These are phyloP conservation scores for Pseudogymnoascus sp. DNA, from an alignment of 2,329 filamentous ascomycete genomes.

Conservation along the genomic window DNA sequence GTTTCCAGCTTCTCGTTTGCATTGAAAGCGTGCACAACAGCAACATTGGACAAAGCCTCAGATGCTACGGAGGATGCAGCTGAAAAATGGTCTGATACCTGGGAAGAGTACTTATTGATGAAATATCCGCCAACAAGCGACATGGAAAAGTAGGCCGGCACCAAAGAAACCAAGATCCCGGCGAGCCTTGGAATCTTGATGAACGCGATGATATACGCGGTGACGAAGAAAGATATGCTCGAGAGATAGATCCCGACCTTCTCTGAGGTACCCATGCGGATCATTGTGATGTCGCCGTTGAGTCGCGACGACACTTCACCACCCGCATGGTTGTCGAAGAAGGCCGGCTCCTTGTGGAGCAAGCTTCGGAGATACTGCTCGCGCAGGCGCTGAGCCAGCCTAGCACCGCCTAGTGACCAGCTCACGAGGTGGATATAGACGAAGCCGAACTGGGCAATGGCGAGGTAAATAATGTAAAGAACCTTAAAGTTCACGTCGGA, in stretches of 20 bases:
- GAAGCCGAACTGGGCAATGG: constrained; percentile 51
- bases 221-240: constrained; percentile 49
- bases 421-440: constrained; percentile 57
- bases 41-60: constrained; percentile 41
- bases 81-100: constrained; percentile 36
- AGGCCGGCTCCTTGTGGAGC: constrained; percentile 44
- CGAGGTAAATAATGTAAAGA: constrained; percentile 52
- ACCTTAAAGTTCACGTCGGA: constrained; percentile 46
- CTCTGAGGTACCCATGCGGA: constrained; percentile 50
- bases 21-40: constrained; percentile 45
- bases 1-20: constrained; percentile 37
- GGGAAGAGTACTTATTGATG: constrained; percentile 33
- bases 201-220: constrained; percentile 50
- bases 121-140: constrained; percentile 38
- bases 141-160: constrained; percentile 38
- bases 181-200: constrained; percentile 47
- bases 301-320: constrained; percentile 46
- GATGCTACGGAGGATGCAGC: constrained; percentile 43
- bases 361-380: constrained; percentile 42
- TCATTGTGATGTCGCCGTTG: constrained; percentile 46
- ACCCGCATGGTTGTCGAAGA: constrained; percentile 43
- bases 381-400: constrained; percentile 44
- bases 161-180: constrained; percentile 42
- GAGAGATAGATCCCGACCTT: constrained; percentile 50
- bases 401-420: constrained; percentile 47